Evolutionary conservation across 2,329 filamentous ascomycete species (phyloP).

Genomic region (Aspergillus sp.): DNA sequence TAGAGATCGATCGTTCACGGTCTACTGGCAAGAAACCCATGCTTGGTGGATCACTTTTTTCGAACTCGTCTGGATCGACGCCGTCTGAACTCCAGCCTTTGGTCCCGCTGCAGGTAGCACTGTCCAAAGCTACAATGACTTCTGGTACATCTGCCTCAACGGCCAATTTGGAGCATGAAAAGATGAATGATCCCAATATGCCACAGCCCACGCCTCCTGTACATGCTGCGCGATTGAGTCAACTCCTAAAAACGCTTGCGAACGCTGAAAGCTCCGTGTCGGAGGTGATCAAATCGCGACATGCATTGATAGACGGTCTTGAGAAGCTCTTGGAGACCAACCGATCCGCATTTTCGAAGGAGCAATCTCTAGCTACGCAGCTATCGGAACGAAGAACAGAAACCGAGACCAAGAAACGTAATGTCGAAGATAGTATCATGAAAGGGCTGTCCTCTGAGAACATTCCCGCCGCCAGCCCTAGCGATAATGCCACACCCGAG

Average conservation of each 20-base stretch:
- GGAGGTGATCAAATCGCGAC: conserved; percentile 79
- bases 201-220: conserved; percentile 74
- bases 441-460: conserved; percentile 62
- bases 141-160: conserved; percentile 59
- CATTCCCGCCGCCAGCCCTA: conserved; percentile 40
- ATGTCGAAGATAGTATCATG: conserved; percentile 89
- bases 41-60: conserved; percentile 64
- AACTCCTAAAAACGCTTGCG: conserved; percentile 80
- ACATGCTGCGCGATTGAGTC: conserved; percentile 79
- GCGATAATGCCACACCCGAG: conserved; percentile 19
- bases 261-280: conserved; percentile 82
- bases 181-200: conserved; percentile 63
- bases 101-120: conserved; percentile 62
- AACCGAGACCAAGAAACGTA: conserved; percentile 73
- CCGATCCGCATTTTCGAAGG: conserved; percentile 58
- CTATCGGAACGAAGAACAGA: conserved; percentile 59
- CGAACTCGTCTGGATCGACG: conserved; percentile 48
- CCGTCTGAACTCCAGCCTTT: conserved; percentile 71
- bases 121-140: conserved; percentile 63
- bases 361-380: conserved; percentile 58
- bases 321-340: conserved; percentile 75
- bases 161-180: conserved; percentile 75
- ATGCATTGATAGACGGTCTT: conserved; percentile 66
- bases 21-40: conserved; percentile 47
- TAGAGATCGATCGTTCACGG: conserved; percentile 51